Conservation (phyloP, 2,329 filamentous ascomycete species). For the Neofusicoccum laricinum region DNA sequence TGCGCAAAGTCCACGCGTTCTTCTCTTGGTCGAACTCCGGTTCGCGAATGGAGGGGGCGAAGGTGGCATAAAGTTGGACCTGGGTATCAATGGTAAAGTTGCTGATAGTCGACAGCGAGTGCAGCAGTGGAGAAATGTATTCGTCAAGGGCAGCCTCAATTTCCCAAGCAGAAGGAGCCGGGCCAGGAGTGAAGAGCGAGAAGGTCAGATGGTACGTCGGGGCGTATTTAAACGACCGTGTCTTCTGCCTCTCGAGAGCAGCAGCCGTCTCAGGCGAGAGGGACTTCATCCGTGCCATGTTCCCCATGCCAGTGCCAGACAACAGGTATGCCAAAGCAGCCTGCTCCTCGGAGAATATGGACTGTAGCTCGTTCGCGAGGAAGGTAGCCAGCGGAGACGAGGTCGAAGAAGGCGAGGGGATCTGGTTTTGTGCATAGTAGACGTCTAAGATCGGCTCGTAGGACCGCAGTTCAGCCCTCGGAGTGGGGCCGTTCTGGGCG, state of each 20-base stretch:
- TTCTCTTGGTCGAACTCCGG: slow-evolving; percentile 53
- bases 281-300: slow-evolving; percentile 48
- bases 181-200: slow-evolving; percentile 82
- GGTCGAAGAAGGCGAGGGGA: slow-evolving; percentile 64
- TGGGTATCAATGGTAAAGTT: slow-evolving; percentile 97
- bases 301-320: slow-evolving; percentile 43
- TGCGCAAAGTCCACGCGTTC: slow-evolving; percentile 68
- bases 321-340: slow-evolving; percentile 62
- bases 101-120: slow-evolving; percentile 77
- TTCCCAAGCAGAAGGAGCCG: slow-evolving; percentile 82
- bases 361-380: slow-evolving; percentile 73
- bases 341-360: slow-evolving; percentile 83
- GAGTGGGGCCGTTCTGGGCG: slow-evolving; percentile 51
- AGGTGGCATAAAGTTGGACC: slow-evolving; percentile 83
- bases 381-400: slow-evolving; percentile 73
- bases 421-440: slow-evolving; percentile 68
- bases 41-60: slow-evolving; percentile 59
- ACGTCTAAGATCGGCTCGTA: slow-evolving; percentile 73
- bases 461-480: slow-evolving; percentile 63
- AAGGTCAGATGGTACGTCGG: slow-evolving; percentile 95
- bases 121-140: slow-evolving; percentile 78
- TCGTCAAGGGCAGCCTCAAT: slow-evolving; percentile 77
- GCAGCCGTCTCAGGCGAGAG: slow-evolving; percentile 44
- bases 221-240: slow-evolving; percentile 83
- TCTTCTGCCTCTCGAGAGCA: slow-evolving; percentile 67